phyloP scores from a whole-genome alignment of 176 grass and related monocot genomes.

The Cenchrus fungigraminus region DNA sequence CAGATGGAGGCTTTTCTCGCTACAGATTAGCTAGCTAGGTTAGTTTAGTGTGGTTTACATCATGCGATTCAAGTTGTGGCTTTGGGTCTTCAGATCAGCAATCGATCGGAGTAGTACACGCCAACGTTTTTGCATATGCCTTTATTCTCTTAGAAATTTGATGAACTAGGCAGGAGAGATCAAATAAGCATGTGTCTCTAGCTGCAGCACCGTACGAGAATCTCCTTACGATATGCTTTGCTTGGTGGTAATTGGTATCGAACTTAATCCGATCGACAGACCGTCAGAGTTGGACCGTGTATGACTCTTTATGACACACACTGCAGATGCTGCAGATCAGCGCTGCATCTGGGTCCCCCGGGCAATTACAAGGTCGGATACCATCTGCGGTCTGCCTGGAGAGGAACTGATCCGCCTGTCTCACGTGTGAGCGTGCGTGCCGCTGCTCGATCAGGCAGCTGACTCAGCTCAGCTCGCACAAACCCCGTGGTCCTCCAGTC shows the following conservation, averaged over 20 bases:
- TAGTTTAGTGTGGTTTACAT: not conserved
- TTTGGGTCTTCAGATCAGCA: not conserved
- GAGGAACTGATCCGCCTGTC: not conserved
- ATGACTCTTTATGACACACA: not conserved
- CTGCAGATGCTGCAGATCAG: not conserved
- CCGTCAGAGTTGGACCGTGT: not conserved
- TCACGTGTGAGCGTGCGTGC: conserved; percentile 4
- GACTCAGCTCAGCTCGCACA: no score
- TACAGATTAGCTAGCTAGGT: not conserved
- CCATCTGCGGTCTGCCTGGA: not conserved
- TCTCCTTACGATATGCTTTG: not conserved
- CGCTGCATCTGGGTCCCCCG: conserved; percentile 2
- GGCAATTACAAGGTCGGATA: not conserved
- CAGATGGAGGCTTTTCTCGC: not conserved
- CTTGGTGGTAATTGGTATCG: not conserved
- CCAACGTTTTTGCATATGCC: not conserved
- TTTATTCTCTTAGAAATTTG: not conserved
- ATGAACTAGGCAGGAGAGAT: not conserved
- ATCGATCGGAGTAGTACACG: not conserved
- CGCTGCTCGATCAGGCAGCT: not conserved
- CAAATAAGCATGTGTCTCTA: not conserved
- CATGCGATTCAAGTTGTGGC: not conserved
- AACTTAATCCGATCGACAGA: not conserved
- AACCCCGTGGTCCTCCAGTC: not conserved
- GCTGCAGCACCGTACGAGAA: not conserved